A percentile compares a stretch with the other conserved stretches of the same genome.
Conservation (phyloP, 441 rosid species). For the Erodium trifolium region DNA sequence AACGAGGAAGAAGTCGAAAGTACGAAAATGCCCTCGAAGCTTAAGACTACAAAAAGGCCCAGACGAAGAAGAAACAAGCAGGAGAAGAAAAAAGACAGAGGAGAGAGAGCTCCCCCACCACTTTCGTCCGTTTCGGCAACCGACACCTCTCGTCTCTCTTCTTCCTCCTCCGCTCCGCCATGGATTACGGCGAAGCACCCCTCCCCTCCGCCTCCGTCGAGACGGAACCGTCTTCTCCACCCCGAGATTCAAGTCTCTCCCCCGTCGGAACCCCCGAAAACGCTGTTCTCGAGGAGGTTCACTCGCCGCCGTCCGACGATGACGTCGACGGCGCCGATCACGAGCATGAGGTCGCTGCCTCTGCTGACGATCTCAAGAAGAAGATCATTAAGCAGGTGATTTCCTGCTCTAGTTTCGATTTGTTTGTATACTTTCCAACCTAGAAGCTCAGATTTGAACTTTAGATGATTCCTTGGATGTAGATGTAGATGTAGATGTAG, state of each 20-base stretch:
- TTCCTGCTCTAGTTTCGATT: background rate
- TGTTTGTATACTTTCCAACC: background rate
- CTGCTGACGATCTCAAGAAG: constrained; percentile 46
- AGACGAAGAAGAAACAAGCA: constrained; percentile 2
- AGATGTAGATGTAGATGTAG: too few relatives aligned
- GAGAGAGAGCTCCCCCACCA: constrained; percentile 33
- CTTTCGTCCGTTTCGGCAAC: constrained; percentile 15
- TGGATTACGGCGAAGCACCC: constrained; percentile 37
- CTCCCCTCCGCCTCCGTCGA: constrained; percentile 31
- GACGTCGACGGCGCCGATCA: constrained; percentile 33
- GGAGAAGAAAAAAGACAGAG: constrained; percentile 16
- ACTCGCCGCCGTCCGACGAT: constrained; percentile 41
- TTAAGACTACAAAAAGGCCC: background rate
- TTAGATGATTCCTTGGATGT: background rate
- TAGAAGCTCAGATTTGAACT: constrained; percentile 3
- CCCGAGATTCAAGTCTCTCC: background rate
- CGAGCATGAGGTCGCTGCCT: constrained; percentile 29
- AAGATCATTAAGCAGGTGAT: constrained; percentile 74
- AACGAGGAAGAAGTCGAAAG: background rate
- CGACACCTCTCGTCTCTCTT: constrained; percentile 18
- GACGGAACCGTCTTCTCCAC: constrained; percentile 13
- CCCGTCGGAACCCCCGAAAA: constrained; percentile 24
- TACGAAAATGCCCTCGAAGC: constrained; percentile 1
- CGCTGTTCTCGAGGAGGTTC: constrained; percentile 22
- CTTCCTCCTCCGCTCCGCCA: constrained; percentile 24